Evolutionary conservation across 2,329 filamentous ascomycete species (phyloP), one percentile per base, ranked within the genome.

Genomic region (Onygena corvina): DNA sequence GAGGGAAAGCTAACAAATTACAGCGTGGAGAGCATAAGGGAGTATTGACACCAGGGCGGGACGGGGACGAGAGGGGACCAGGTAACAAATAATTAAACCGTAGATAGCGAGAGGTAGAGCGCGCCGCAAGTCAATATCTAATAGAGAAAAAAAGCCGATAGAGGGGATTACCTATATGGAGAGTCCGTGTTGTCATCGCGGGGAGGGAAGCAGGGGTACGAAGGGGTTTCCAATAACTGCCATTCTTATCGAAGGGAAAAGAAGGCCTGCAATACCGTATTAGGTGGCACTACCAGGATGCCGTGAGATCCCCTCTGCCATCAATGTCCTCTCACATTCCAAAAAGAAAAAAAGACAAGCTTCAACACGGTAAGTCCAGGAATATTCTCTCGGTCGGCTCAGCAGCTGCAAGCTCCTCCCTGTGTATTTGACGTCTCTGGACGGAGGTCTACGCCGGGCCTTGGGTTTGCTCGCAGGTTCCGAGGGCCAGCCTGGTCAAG

Each of bases 401-500:
- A 85, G 65, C 81, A 84, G 61, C 79, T 77, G 70, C 81, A 85
- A 42, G 73, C 71, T 52, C 71, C 74, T 16, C 73, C 74, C 63
- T 80, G 75, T 50, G 79, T 79, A 50, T 71, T 72, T 56, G 79
- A 73, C 49, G 78, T 71, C 62, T 81, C 76, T 30, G 76, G 76
- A 58, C 80, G 75, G 55, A 86, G 69, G 64, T 85, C 80, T 31
- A 86, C 82, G 48, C 81, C 81, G 50, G 76, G 72, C 56, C 77
- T 72, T 56, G 76, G 74, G 56, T 76, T 77, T 51, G 77, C 70
- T 59, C 89, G 77, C 63, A 89, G 76, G 66, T 89, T 89, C 65
- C 90, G 80, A 55, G 90, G 87, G n/a, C 89, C 90, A 46, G 82
- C 89, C 70, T 96, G 92, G 64, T 98, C 92, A 59, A 96, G 81